Percentiles rank a stretch among this genome's conserved stretches.
phyloP scores from a whole-genome alignment of 164 flowering plant genomes.

The Stephania cephalantha region DNA sequence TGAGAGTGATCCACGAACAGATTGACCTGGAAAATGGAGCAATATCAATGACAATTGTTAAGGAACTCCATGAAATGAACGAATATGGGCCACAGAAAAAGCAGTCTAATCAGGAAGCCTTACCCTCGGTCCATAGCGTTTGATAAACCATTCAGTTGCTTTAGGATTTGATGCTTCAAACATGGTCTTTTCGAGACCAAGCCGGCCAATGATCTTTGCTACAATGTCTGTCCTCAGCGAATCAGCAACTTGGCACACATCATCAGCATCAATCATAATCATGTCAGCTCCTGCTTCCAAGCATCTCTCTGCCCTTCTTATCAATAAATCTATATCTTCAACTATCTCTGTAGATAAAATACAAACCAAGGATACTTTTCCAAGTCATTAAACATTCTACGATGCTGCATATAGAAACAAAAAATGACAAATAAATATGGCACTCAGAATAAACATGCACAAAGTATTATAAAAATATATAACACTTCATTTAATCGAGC shows the following conservation, averaged over 20 bases:
- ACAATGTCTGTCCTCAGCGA: conserved; percentile 63
- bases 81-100: not conserved
- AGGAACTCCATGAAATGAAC: not conserved
- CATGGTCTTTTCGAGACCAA: conserved; percentile 96
- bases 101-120: not conserved
- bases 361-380: not conserved
- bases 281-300: conserved; percentile 97
- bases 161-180: conserved; percentile 72
- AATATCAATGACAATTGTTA: not conserved
- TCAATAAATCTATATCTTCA: conserved; percentile 79
- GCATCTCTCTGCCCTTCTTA: conserved; percentile 90
- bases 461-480: not conserved
- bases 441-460: conserved; percentile 4
- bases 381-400: not conserved
- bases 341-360: conserved; percentile 46
- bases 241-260: conserved; percentile 60
- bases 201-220: conserved; percentile 77
- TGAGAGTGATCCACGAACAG: conserved; percentile 89
- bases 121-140: conserved; percentile 87
- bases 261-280: conserved; percentile 94
- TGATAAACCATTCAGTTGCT: conserved; percentile 81
- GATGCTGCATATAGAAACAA: not conserved
- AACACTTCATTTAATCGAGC: not conserved
- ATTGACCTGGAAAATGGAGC: conserved; percentile 56
- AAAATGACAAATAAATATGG: not conserved